These are phyloP conservation scores for Euphorbia tirucalli DNA, from an alignment of 345 rosid genomes.

Conservation along the genomic window DNA sequence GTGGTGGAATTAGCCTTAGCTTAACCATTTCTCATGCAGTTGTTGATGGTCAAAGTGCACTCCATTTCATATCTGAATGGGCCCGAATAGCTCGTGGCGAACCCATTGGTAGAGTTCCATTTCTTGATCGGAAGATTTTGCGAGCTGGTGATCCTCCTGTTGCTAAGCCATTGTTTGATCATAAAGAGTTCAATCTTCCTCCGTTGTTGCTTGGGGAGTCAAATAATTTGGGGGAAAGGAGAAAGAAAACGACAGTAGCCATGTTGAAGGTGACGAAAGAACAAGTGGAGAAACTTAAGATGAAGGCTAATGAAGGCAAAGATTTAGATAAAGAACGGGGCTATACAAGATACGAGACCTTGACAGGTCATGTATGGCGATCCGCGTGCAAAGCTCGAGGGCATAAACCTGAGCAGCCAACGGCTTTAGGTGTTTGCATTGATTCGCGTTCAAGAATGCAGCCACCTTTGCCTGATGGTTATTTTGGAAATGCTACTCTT, in stretches of 20 bases:
- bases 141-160: conserved; percentile 40
- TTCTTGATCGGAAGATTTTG: conserved; percentile 38
- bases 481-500: conserved; percentile 45
- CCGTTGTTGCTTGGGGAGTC: conserved; percentile 45
- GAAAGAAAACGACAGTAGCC: conserved; percentile 42
- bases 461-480: conserved; percentile 36
- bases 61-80: conserved; percentile 57
- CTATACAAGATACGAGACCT: conserved; percentile 43
- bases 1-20: conserved; percentile 50
- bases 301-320: conserved; percentile 33
- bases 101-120: conserved; percentile 25
- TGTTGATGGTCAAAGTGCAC: conserved; percentile 56
- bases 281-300: conserved; percentile 46
- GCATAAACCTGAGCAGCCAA: conserved; percentile 42
- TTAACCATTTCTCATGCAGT: conserved; percentile 48
- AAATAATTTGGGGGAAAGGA: conserved; percentile 35
- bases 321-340: conserved; percentile 17
- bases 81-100: conserved; percentile 47
- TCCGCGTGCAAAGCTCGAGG: conserved; percentile 38
- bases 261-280: conserved; percentile 42
- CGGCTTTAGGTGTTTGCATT: conserved; percentile 42
- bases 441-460: conserved; percentile 45
- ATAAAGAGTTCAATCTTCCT: conserved; percentile 40
- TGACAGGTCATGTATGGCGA: conserved; percentile 39
- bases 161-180: conserved; percentile 19